phyloP scores from a whole-genome alignment of 345 rosid genomes.

The Salix koriyanagi region DNA sequence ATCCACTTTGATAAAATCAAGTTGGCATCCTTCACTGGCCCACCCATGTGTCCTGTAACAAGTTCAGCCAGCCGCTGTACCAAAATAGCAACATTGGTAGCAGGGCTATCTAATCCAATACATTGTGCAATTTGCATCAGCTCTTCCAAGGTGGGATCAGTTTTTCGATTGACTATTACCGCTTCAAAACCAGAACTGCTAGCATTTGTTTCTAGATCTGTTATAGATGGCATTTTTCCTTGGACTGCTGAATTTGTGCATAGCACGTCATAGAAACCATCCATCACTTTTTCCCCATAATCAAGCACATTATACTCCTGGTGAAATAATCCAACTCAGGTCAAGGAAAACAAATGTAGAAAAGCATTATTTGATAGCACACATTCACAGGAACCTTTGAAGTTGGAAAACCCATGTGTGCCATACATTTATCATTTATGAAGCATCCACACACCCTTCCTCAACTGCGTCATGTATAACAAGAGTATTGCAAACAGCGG shows the following conservation, averaged over 20 bases:
- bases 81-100: constrained; percentile 52
- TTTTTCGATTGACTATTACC: constrained; percentile 60
- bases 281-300: constrained; percentile 88
- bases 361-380: background rate
- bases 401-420: background rate
- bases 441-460: background rate
- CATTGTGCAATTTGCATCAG: constrained; percentile 80
- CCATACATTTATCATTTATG: background rate
- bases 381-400: background rate
- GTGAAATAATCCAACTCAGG: constrained; percentile 9
- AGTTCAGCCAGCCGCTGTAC: constrained; percentile 88
- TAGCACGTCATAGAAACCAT: constrained; percentile 88
- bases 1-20: constrained; percentile 75
- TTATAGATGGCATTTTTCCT: constrained; percentile 82
- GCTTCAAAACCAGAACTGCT: constrained; percentile 77
- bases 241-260: constrained; percentile 51
- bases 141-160: constrained; percentile 77
- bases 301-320: constrained; percentile 96
- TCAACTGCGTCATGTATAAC: background rate
- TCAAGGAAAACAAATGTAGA: constrained; percentile 14
- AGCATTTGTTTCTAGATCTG: constrained; percentile 70
- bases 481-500: background rate
- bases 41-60: constrained; percentile 97
- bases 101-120: constrained; percentile 65
- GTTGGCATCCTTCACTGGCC: constrained; percentile 88